These are phyloP conservation scores for Citrus cavaleriei DNA, from an alignment of 345 rosid species.

Conservation along the genomic window DNA sequence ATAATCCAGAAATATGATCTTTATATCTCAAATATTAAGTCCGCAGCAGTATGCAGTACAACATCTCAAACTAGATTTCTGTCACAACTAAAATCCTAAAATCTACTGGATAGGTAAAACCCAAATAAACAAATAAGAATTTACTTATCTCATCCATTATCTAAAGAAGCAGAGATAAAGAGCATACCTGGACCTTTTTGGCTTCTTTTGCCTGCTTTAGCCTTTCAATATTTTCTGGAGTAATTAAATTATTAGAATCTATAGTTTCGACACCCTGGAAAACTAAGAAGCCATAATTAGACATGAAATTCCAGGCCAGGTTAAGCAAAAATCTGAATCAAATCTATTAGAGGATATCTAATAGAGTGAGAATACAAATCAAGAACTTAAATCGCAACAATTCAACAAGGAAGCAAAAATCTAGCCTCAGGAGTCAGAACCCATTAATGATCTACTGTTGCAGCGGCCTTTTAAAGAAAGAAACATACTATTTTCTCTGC, in stretches of 20 bases:
- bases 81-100: neutral
- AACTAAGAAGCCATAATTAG: slow-evolving; percentile 1
- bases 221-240: slow-evolving; percentile 75
- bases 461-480: neutral
- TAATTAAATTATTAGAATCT: too few species aligned
- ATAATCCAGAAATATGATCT: neutral
- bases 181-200: slow-evolving; percentile 59
- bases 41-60: too few species aligned
- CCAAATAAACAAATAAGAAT: neutral
- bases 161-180: neutral
- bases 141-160: neutral
- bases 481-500: neutral
- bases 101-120: neutral
- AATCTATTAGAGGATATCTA: neutral
- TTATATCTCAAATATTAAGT: neutral
- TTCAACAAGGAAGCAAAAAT: neutral
- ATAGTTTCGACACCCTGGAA: too few species aligned
- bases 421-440: neutral
- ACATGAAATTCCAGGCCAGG: neutral
- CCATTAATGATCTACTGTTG: neutral
- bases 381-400: neutral
- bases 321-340: neutral
- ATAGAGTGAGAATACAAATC: neutral
- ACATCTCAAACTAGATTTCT: neutral
- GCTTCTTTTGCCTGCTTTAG: slow-evolving; percentile 79